Evolutionary conservation across 768 basidiomycete species (phyloP), one percentile per base, ranked within the genome.

Genomic region (Podaxis carcinomalis): DNA sequence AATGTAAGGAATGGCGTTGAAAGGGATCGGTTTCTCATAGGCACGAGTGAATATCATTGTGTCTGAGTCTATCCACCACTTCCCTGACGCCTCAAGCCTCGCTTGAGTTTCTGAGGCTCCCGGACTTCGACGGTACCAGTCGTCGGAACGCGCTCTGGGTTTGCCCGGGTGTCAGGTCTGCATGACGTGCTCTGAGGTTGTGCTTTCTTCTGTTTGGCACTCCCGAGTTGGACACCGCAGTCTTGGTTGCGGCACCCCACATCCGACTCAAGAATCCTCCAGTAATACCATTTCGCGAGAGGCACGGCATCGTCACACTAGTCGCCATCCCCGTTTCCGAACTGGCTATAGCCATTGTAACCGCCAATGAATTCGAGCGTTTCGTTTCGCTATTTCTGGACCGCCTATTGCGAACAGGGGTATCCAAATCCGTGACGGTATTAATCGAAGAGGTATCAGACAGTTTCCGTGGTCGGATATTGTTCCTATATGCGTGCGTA

Each of bases 241-340:
- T 53, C 23, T 61, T 61, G 5, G 59, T 61, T 46, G 86, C 85
- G 10, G 82, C 85, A 37, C 82, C 89, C 85, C 88, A 89, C 86
- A 90, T 88, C 28, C 89, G 80, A 65, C 85, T 89, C 52, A 90
- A 75, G 69, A 90, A 87, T 23, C 82, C 78, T 9, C 78, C 79
- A 25, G 81, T 67, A 23, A 71, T 65, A 70, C 44, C 65, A 52
- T 51, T 70, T 69, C 52, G 70, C 9, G 67, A 64, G 55, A 74
- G 67, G 2, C 69, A 63, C 42, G 73, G 73, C 72, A 73, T 72
- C 21, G 73, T 73, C n/a, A 65, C 67, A 57, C 73, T 74, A 4
- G 73, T 64, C 5, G 71, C 62, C 35, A 75, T 66, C 13, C 67
- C 67, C 11, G 65, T 62, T n/a, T 62, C 63, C 27, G 61, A 68